phyloP scores from a whole-genome alignment of 345 rosid species.

The Euphorbia peplus region DNA sequence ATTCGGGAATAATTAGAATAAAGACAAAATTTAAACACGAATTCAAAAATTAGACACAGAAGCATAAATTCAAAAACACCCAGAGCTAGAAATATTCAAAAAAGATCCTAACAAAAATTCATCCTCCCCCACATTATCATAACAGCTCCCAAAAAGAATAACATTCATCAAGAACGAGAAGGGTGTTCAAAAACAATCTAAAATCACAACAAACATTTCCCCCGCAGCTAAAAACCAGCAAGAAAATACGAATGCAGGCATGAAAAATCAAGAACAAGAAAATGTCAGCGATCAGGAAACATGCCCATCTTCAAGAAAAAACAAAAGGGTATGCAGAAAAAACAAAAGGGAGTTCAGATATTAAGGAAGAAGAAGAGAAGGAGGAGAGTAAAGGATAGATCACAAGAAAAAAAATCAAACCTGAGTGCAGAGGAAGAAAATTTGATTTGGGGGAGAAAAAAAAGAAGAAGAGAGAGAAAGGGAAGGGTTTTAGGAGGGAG shows the following conservation, averaged over 20 bases:
- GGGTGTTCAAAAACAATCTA: background rate
- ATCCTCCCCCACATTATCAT: conserved; percentile 14
- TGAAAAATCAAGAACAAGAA: background rate
- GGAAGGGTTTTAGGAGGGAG: conserved; percentile 2
- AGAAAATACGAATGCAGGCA: background rate
- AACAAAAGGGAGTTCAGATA: conserved; percentile 30
- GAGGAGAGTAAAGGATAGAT: conserved; percentile 38
- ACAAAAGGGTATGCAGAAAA: too few species aligned
- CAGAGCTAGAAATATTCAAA: conserved; percentile 6
- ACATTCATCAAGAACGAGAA: background rate
- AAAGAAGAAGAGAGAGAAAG: background rate
- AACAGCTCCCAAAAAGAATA: conserved; percentile 17
- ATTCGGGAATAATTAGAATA: background rate
- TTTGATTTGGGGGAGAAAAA: background rate
- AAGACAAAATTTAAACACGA: background rate
- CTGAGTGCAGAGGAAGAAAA: conserved; percentile 15
- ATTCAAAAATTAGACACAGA: background rate
- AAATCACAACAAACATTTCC: background rate
- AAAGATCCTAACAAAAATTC: conserved; percentile 13
- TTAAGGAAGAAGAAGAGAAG: background rate
- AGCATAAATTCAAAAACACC: conserved; percentile 16
- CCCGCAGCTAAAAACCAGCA: conserved; percentile 22
- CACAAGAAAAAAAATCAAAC: conserved; percentile 26
- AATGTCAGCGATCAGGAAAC: conserved; percentile 28
- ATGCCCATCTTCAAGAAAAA: conserved; percentile 14